Base-by-base conservation (phyloP, 2,329 filamentous ascomycete genomes). In the Botrytis porri region DNA sequence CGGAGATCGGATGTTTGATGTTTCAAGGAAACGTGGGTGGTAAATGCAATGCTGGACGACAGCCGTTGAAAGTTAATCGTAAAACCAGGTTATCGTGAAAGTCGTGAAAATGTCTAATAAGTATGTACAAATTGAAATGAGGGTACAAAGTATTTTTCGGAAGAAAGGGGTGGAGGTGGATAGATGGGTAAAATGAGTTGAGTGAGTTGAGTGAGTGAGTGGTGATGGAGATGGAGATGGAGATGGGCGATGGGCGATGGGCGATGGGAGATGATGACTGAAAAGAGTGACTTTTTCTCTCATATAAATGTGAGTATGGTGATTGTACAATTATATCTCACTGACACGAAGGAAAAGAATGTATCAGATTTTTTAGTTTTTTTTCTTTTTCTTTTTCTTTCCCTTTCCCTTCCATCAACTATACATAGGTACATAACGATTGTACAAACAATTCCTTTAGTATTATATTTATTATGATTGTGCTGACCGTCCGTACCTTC, bases 1-100 rank as follows among this genome's bases (percentile, higher is more conserved):
- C 70, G 70, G 70, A 72, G 62, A 59, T 67, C 62, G 62, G 70
- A 45, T 72, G 62, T 72, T 72, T 72, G 70, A 59, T 72, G 62
- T 72, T 67, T 72, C 51, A 67, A 67, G 62, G 62, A 67, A 67
- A 67, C 70, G 51, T 71, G 62, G 32, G 51, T 57, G 69, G 65
- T 69, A 57, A 32, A 69, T 69, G 48, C 65, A 57, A 59, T 69
- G 65, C 65, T 60, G 35, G 32, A 66, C 29, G 14, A 10, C 29
- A 59, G 51, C 51, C 54, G 51, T 69, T 59, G 29, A 41, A 41
- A 59, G 37, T 41, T 43, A 37, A 29, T 22, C n/a, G 37, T 35
- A n/a, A n/a, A 43, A 14, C 14, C 37, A 16, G 66, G 54, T 61
- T 69, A 69, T 59, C 37, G 54, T 69, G 51, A 69, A 29, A 29